Base-by-base conservation (phyloP, 176 grass and related monocot genomes). In the Lolium perenne region DNA sequence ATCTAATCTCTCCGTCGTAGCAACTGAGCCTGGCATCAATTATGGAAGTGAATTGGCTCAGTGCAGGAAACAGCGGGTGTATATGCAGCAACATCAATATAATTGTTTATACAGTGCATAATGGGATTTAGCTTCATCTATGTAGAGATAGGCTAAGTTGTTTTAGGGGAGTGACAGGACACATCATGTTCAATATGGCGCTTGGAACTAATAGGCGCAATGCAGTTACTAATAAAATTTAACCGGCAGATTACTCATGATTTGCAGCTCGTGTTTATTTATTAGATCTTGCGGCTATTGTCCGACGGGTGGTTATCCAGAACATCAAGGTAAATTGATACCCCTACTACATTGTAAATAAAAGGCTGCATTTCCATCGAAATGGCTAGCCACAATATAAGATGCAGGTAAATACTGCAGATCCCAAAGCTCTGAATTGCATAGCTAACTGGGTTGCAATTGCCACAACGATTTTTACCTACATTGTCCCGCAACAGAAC, bases 1-100 rank as follows among this genome's bases (percentile, higher is more conserved):
- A 83, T 82, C 82, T 82, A 99, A 94, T 88, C 92, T 99, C 66
- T 83, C 73, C 23, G 41, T 11, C 49, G 94, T 82, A 67, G 54
- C 85, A 10, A 72, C 5, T 8, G n/a, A 17, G 83, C 76, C 89
- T 88, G 82, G 8, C 38, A 77, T n/a, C 5, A 18, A 75, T 71
- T 14, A 85, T 71, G 53, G 70, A 88, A 77, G 29, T 6, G 76
- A 22, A 84, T 54, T 76, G 2, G 2, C 0, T 91, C 23, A 84
- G n/a, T 80, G 40, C 80, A 16, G 29, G 49, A 76, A 68, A 81
- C 3, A 12, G 1, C n/a, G 68, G 32, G 35, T 48, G 20, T 7
- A 85, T 76, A 67, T 69, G 38, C 71, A 85, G 61, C 49, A 78
- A 70, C 10, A 3, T 84, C 14, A 75, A 75, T 68, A 12, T 59